Base-by-base conservation (phyloP, 2,329 filamentous ascomycete species). In the Cucurbitaria berberidis region DNA sequence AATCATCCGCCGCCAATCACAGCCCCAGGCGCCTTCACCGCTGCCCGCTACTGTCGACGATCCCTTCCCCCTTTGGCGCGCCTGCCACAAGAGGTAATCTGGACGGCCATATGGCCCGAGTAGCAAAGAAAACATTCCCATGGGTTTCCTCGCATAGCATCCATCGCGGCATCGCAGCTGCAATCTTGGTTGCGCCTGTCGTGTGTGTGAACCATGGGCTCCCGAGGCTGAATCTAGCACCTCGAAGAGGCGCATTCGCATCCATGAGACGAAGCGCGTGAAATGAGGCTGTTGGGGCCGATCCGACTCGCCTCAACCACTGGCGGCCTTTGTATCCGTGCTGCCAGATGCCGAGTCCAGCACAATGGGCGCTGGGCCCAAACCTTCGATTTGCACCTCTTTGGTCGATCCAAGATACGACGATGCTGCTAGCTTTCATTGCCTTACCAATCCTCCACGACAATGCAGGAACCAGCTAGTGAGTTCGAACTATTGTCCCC, bases 51-150 rank as follows among this genome's bases (percentile, higher is more conserved):
- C 19, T 36, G n/a, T n/a, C n/a, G 62, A 51, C 46, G 55, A 68
- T 68, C 60, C 45, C 38, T 52, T 27, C 65, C 60, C 51, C 55
- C 61, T 68, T 63, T 41, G 48, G 57, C 52, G 54, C 50, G 57
- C 57, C 54, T 62, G 54, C 62, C 55, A 60, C 56, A 57, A 60
- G 61, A 52, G 50, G 34, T 27, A 19, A 45, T 38, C 42, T 56
- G 48, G 27, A 44, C 53, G 48, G 45, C 48, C 30, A 42, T 38
- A 36, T 42, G 42, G n/a, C 44, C 48, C 50, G 52, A 54, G 51
- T 35, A 21, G 40, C n/a, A n/a, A 36, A 47, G 24, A 40, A 24
- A 34, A 34, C 24, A 43, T 39, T 38, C 32, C 29, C 46, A 40
- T 32, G 30, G 29, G 29, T 35, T 22, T 38, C 7, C 7, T 18